Conservation (phyloP, 78 protist genomes). For the Polysphondylium violaceum region DNA sequence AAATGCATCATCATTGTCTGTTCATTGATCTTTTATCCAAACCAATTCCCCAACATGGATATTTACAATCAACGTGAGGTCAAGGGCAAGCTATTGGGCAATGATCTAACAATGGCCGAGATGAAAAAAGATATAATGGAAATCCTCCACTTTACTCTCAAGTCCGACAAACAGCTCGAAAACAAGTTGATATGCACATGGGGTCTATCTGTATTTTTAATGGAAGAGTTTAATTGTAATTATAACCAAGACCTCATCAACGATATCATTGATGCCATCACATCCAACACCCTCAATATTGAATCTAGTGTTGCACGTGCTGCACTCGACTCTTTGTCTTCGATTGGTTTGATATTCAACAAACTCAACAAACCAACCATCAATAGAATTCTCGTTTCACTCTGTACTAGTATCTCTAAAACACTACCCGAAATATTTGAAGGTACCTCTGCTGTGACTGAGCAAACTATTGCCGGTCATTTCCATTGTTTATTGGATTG, state of each 20-base stretch:
- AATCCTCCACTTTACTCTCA: conserved; percentile 5
- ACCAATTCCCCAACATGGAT: conserved; percentile 58
- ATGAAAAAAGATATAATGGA: conserved; percentile 49
- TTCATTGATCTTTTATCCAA: conserved; percentile 67
- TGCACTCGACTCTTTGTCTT: conserved; percentile 38
- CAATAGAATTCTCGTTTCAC: conserved; percentile 7
- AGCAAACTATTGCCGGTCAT: conserved; percentile 35
- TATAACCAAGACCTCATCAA: conserved; percentile 24
- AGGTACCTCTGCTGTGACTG: conserved; percentile 13
- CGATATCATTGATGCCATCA: conserved; percentile 21
- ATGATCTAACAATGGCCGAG: conserved; percentile 66
- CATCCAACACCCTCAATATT: neutral
- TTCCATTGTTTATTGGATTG: conserved; percentile 68
- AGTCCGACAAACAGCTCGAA: conserved; percentile 26
- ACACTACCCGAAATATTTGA: conserved; percentile 14
- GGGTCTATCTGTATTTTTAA: conserved; percentile 25
- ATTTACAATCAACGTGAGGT: conserved; percentile 30
- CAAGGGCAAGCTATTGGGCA: conserved; percentile 15
- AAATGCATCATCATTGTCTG: conserved; percentile 43
- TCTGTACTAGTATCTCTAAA: conserved; percentile 26
- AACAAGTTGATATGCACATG: conserved; percentile 45
- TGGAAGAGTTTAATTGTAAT: conserved; percentile 60
- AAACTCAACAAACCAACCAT: conserved; percentile 6
- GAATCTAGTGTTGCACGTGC: conserved; percentile 35
- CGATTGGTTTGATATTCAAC: conserved; percentile 7